Conservation (phyloP, 2,329 filamentous ascomycete species). For the Fusarium tjaetaba region DNA sequence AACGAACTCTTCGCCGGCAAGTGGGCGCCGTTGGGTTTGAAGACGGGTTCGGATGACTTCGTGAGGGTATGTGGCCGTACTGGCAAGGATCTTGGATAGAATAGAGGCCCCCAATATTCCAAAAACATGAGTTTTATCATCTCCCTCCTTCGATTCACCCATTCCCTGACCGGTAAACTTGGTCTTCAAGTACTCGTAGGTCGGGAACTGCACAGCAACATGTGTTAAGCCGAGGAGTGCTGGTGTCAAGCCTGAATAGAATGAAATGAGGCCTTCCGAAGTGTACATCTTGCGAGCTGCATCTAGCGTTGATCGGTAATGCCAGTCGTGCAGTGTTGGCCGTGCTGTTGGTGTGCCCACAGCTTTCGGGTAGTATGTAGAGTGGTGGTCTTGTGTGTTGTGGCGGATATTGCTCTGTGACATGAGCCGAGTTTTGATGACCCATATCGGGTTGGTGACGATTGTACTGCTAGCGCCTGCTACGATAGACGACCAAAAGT, state of each 20-base stretch:
- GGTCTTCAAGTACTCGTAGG: conserved; percentile 93
- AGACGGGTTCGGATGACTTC: conserved; percentile 94
- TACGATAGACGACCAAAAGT: conserved; percentile 88
- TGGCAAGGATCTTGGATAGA: conserved; percentile 92
- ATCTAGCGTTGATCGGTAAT: conserved; percentile 89
- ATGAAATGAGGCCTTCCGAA: conserved; percentile 86
- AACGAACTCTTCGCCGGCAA: conserved; percentile 63
- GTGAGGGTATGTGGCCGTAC: conserved; percentile 95
- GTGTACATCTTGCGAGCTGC: conserved; percentile 96
- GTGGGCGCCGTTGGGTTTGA: conserved; percentile 87
- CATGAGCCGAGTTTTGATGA: conserved; percentile 98
- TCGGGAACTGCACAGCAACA: conserved; percentile 95
- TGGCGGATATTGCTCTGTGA: conserved; percentile 75
- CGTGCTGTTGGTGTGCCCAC: conserved; percentile 65
- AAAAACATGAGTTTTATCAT: conserved; percentile 71
- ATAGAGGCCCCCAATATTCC: conserved; percentile 91
- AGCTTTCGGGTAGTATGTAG: conserved; percentile 54
- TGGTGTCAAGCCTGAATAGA: conserved; percentile 94
- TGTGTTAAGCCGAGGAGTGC: conserved; percentile 92
- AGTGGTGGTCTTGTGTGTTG: conserved; percentile 55
- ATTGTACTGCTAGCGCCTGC: conserved; percentile 94
- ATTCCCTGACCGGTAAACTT: conserved; percentile 90
- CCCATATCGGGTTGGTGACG: conserved; percentile 98
- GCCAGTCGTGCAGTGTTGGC: conserved; percentile 78
- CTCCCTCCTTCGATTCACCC: conserved; percentile 66